Conservation (phyloP, 106 monocot genomes). For the Dactylorhiza incarnata region DNA sequence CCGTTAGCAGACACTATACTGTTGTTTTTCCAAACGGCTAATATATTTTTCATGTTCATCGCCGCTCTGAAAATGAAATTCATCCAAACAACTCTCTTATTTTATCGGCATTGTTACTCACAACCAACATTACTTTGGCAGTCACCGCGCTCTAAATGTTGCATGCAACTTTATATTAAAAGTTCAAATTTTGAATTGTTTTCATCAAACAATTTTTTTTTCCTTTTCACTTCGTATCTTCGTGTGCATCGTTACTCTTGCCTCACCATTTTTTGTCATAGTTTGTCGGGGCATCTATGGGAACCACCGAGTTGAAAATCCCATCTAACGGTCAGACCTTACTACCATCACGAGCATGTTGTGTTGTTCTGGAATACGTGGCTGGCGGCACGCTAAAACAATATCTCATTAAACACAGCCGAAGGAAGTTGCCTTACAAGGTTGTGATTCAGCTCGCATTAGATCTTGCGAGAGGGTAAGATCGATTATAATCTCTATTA, state of each 20-base stretch:
- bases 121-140: no score
- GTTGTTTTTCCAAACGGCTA: no score
- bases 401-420: slow-evolving; percentile 65
- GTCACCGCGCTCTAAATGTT: no score
- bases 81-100: no score
- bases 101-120: no score
- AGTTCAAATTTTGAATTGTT: background rate
- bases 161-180: background rate
- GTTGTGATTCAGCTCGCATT: slow-evolving; percentile 71
- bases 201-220: background rate
- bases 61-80: no score
- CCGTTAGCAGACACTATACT: no score
- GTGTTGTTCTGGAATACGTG: slow-evolving; percentile 87
- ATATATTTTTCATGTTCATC: no score
- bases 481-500: background rate
- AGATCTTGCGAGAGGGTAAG: slow-evolving; percentile 76
- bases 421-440: slow-evolving; percentile 57
- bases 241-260: background rate
- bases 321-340: slow-evolving; percentile 22
- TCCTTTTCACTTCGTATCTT: background rate
- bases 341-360: slow-evolving; percentile 67
- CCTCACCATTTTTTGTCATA: slow-evolving; percentile 5
- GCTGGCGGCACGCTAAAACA: slow-evolving; percentile 79
- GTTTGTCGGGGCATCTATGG: slow-evolving; percentile 91
- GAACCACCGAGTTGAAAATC: slow-evolving; percentile 57